Evolutionary conservation across 441 rosid species (phyloP), one percentile per base, ranked within the genome.

Genomic region (Syzygium malaccense): DNA sequence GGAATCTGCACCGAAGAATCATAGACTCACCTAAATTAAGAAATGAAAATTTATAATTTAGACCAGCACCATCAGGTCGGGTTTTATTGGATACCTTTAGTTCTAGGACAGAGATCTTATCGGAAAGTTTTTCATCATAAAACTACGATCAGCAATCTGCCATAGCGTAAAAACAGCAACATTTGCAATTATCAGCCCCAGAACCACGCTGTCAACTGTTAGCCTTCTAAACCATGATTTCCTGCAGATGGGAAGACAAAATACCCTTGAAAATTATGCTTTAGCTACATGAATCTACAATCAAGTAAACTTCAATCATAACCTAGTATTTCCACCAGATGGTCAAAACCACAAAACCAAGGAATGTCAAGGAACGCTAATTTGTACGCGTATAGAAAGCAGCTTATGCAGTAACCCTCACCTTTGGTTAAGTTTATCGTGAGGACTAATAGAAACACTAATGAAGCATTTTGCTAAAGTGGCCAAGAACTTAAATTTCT

Each of bases 61-160:
- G 14, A 57, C 1, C n/a, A 57, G 3, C 14, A 10, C 14, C 3
- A 0, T 57, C 14, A 25, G n/a, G 1, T 25, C n/a, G 25, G n/a
- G n/a, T 25, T 3, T 57, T 6, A 57, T 23, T 4, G 7, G 62
- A 57, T 14, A 57, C 62, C n/a, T 57, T 25, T 2, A 4, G 1
- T 25, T 11, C 14, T 11, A 57, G 62, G 62, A 57, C 1, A 1
- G n/a, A 89, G 90, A 88, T 89, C 96, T 92, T 89, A 97, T 96
- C 89, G 92, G 95, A 90, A 96, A 97, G 89, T 97, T 95, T 15
- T 94, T 85, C 85, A 86, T 62, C 99, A 96, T 96, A 92, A 94
- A 96, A 32, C 45, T 91, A 45, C 37, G 51, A 92, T 93, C 91
- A n/a, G 92, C 95, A 86, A 94, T 87, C 60, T 93, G 93, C 99